Percentiles rank a stretch among this genome's conserved stretches.
These are phyloP conservation scores for Amanita muscaria DNA, from an alignment of 768 basidiomycete species.

Conservation along the genomic window DNA sequence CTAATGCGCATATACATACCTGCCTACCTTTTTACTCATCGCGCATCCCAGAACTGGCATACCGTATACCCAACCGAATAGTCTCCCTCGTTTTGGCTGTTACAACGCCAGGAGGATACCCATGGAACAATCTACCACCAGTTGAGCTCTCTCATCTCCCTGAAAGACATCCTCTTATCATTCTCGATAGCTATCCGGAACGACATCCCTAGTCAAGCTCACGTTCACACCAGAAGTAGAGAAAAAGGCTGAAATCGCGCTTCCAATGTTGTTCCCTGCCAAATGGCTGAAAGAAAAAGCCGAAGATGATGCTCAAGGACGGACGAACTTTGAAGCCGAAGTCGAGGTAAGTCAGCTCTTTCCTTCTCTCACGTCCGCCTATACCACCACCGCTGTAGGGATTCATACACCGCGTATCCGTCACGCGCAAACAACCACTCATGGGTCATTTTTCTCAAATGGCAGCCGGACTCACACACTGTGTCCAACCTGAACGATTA, in stretches of 20 bases:
- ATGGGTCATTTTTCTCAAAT: slow-evolving; percentile 66
- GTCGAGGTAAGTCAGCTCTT: slow-evolving; percentile 31
- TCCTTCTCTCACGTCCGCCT: not conserved
- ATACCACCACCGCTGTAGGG: slow-evolving; percentile 23
- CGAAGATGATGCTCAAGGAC: slow-evolving; percentile 42
- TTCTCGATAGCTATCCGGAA: slow-evolving; percentile 29
- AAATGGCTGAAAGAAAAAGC: slow-evolving; percentile 53
- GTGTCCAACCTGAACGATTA: slow-evolving; percentile 43
- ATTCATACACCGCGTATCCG: slow-evolving; percentile 34
- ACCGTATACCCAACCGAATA: slow-evolving; percentile 56
- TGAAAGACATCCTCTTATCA: not conserved
- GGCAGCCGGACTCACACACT: slow-evolving; percentile 57
- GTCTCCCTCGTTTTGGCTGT: slow-evolving; percentile 57
- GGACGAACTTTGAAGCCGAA: slow-evolving; percentile 60
- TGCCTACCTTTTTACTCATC: not conserved
- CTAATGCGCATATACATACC: not conserved
- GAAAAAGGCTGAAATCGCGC: slow-evolving; percentile 38
- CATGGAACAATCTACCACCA: slow-evolving; percentile 55
- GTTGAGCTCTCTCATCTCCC: slow-evolving; percentile 23
- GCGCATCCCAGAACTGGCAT: slow-evolving; percentile 49
- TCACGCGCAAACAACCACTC: slow-evolving; percentile 51
- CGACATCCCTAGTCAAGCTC: slow-evolving; percentile 25
- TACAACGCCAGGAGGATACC: slow-evolving; percentile 56
- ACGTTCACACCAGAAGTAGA: slow-evolving; percentile 36
- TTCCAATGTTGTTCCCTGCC: slow-evolving; percentile 51